Evolutionary conservation across 1,139 yeast species (phyloP).

Genomic region (Ogataea hybrid): DNA sequence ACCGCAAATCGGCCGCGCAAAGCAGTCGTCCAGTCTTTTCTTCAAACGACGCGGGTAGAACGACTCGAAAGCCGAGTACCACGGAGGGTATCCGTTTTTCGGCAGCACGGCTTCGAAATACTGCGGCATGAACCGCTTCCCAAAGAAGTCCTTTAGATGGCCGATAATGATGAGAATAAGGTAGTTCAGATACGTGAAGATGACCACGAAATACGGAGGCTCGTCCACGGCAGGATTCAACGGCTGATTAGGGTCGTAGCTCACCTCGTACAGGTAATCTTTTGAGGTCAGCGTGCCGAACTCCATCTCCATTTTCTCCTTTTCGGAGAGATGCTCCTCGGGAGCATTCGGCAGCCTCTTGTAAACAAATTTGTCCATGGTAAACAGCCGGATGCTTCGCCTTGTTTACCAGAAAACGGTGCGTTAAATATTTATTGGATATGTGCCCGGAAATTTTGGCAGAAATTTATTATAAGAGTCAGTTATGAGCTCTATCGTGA

Average conservation of each 20-base stretch:
- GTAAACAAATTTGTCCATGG: constrained; percentile 6
- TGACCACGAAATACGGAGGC: constrained; percentile 77
- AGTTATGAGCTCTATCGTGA: constrained; percentile 3
- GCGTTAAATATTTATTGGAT: not conserved
- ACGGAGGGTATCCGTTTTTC: constrained; percentile 91
- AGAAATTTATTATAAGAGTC: not conserved
- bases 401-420: constrained; percentile 10
- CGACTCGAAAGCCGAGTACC: constrained; percentile 91
- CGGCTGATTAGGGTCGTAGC: constrained; percentile 53
- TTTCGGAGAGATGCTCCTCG: constrained; percentile 42
- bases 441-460: not conserved
- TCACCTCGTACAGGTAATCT: constrained; percentile 55
- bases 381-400: constrained; percentile 4
- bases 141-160: constrained; percentile 85
- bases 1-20: constrained; percentile 92
- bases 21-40: constrained; percentile 88
- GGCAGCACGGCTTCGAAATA: constrained; percentile 68
- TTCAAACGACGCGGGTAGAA: constrained; percentile 92
- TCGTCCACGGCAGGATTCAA: constrained; percentile 70
- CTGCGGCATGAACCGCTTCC: constrained; percentile 66
- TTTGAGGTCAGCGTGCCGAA: constrained; percentile 59
- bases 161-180: constrained; percentile 83
- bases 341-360: constrained; percentile 49
- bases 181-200: constrained; percentile 83
- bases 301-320: constrained; percentile 59